These are phyloP conservation scores for Volutella citrinella DNA, from an alignment of 2,329 filamentous ascomycete species.

Conservation along the genomic window DNA sequence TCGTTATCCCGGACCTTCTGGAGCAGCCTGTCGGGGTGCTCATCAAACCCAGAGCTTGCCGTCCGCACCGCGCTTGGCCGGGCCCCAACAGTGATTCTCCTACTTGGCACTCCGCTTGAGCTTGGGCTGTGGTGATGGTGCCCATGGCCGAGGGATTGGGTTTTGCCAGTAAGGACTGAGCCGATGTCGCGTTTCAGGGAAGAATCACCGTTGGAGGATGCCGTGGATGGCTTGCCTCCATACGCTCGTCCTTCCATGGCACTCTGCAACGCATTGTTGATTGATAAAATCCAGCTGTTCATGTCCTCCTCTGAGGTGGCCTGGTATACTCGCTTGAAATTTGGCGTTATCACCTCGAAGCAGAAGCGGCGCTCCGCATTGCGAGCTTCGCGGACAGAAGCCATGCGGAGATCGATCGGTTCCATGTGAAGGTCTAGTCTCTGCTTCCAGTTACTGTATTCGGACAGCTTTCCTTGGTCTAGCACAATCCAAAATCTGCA, in stretches of 20 bases:
- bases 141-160: constrained; percentile 63
- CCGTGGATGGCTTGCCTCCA: constrained; percentile 48
- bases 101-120: constrained; percentile 59
- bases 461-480: constrained; percentile 92
- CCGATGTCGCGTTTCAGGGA: constrained; percentile 82
- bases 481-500: constrained; percentile 97
- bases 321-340: constrained; percentile 94
- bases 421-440: constrained; percentile 96
- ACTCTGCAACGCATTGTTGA: constrained; percentile 96
- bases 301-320: constrained; percentile 98
- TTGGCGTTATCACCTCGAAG: constrained; percentile 96
- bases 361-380: constrained; percentile 94
- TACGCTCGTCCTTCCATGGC: constrained; percentile 80
- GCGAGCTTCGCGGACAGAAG: constrained; percentile 91
- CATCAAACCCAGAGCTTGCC: constrained; percentile 70
- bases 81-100: constrained; percentile 88
- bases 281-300: constrained; percentile 91
- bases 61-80: constrained; percentile 70
- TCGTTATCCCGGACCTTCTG: constrained; percentile 86
- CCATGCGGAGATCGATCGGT: constrained; percentile 94
- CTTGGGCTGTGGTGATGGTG: constrained; percentile 47
- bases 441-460: constrained; percentile 99
- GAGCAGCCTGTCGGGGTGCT: constrained; percentile 80
- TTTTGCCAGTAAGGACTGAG: constrained; percentile 90
- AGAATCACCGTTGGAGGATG: constrained; percentile 42